Base-by-base conservation (phyloP, 2,329 filamentous ascomycete genomes). In the Cercospora zeae-maydis region DNA sequence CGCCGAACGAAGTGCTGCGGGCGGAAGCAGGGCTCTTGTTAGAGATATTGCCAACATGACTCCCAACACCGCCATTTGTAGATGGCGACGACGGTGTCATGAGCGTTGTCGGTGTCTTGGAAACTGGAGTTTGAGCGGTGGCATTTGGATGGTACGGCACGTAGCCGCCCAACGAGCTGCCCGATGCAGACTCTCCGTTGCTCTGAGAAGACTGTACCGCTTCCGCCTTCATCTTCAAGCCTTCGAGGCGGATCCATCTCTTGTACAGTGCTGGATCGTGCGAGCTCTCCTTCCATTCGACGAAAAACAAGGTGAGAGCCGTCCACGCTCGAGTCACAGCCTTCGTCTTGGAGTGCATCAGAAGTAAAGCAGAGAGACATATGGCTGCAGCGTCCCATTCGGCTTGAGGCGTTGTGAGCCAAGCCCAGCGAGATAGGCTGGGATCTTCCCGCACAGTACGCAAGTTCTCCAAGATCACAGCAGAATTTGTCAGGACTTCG, bases 361-460 rank as follows among this genome's bases (percentile, higher is more conserved):
- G 49, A 4, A 64, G 31, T 1, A 66, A 24, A n/a, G 62, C 61
- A 11, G 63, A 57, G 1, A 68, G 52, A 39, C 64, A 64, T 19
- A 58, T 56, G 10, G 58, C 58, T 24, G 55, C 66, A 31, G 62
- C 62, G 10, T 66, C 64, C 51, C 65, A 62, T 39, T 68, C 66
- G 11, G 62, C 63, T 33, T 58, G 47, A 55, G 61, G 37, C 13
- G 51, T 37, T 36, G 59, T 63, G 10, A 69, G 63, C 65, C 65
- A 69, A 13, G 56, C 42, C 65, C 63, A 69, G 14, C 55, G 49
- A 16, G 59, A 58, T 5, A 67, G 31, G 2, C 56, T 49, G 8
- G 65, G 58, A n/a, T 67, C 62, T 33, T 59, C 55, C 11, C 65
- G 53, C 3, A 69, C 52, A 3, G 36, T 45, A 10, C 60, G 59